Percentiles rank a stretch among this genome's conserved stretches.
These are phyloP conservation scores for Pulveroboletus sp. DNA, from an alignment of 768 basidiomycete genomes.

Conservation along the genomic window DNA sequence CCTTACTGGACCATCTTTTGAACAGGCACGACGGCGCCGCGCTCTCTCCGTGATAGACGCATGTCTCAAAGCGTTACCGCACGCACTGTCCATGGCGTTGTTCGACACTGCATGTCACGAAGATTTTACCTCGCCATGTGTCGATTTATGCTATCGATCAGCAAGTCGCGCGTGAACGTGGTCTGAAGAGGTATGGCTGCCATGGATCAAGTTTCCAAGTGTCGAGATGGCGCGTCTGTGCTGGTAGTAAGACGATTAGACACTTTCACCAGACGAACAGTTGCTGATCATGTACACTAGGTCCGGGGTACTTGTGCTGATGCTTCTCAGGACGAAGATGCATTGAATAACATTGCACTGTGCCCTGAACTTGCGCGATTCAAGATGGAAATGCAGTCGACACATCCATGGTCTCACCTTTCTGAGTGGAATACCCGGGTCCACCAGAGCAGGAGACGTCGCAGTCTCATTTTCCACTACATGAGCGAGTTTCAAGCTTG, in stretches of 20 bases:
- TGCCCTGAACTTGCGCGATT: too few species aligned
- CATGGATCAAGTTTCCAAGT: slow-evolving; percentile 73
- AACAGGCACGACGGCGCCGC: slow-evolving; percentile 59
- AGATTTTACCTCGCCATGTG: slow-evolving; percentile 68
- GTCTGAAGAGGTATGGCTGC: slow-evolving; percentile 86
- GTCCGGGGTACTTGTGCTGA: background rate
- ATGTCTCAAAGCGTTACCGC: slow-evolving; percentile 57
- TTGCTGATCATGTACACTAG: slow-evolving; percentile 56
- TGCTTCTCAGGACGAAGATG: slow-evolving; percentile 33
- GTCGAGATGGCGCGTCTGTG: background rate
- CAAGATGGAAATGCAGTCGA: slow-evolving; percentile 69
- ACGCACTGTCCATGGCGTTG: slow-evolving; percentile 71
- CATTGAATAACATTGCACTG: slow-evolving; percentile 72
- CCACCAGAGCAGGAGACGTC: slow-evolving; percentile 76
- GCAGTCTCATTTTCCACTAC: slow-evolving; percentile 85
- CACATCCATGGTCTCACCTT: slow-evolving; percentile 91
- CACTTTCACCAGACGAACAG: slow-evolving; percentile 60
- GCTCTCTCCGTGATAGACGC: slow-evolving; percentile 54
- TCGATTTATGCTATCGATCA: slow-evolving; percentile 76
- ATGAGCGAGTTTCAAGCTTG: slow-evolving; percentile 46
- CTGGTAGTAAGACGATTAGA: slow-evolving; percentile 35
- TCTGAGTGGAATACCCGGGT: slow-evolving; percentile 82
- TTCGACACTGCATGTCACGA: slow-evolving; percentile 88
- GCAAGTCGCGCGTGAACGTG: slow-evolving; percentile 52
- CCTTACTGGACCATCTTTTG: background rate